Base-by-base conservation (phyloP, 768 basidiomycete genomes). In the Gyrodon lividus region DNA sequence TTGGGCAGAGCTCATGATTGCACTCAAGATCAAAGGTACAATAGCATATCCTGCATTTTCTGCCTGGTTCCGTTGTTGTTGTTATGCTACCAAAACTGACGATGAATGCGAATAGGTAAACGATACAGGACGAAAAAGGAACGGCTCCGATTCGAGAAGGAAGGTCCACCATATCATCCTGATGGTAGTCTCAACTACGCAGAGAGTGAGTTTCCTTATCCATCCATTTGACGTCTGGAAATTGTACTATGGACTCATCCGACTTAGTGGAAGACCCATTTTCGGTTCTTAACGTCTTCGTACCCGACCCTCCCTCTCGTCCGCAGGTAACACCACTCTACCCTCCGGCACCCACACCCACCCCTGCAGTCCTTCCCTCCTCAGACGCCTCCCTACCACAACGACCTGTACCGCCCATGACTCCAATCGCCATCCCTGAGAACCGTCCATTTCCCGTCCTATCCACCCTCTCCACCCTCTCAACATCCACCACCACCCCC, bases 121-220 rank as follows among this genome's bases (percentile, higher is more conserved):
- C 78, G 82, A 12, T 89, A 90, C 61, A 80, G 79, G 49, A 90
- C 88, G 2, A 92, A 92, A 74, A 90, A 86, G 59, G 89, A 92
- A 57, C 76, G 89, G 9, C 59, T 89, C 51, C 76, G 86, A n/a
- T 77, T 90, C 40, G 89, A 91, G 60, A 85, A 80, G 53, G 82
- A 84, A 53, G 89, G 89, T 0, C 86, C 85, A 16, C 89, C 89
- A 0, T 75, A 77, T 20, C 73, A 74, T 6, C 63, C 79, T n/a
- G 89, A 92, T 61, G 89, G 89, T n/a, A 90, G 89, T 65, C 70
- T 91, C 28, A 83, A 89, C 67, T 89, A 89, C 58, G 58, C 76
- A 22, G 81, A 88, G 66, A 81, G 87, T 89, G 61, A 37, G 82
- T 71, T 2, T 24, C 14, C 42, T 26, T 22, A 2, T 45, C 42